These are phyloP conservation scores for Plasmodium gonderi DNA, from an alignment of 169 alveolate genomes.

Conservation along the genomic window DNA sequence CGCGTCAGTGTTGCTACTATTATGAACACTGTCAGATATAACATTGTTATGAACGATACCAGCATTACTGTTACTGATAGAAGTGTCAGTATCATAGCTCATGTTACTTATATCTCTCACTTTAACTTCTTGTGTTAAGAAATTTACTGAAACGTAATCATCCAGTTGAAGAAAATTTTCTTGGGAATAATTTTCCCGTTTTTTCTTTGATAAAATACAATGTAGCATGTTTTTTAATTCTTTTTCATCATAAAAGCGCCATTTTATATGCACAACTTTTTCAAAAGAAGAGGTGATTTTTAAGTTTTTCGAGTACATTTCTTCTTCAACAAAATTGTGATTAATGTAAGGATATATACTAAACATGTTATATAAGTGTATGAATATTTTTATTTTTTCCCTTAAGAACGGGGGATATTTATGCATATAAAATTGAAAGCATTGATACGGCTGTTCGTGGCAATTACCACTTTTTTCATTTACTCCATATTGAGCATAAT, in stretches of 20 bases:
- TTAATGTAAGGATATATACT: constrained; percentile 73
- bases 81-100: neutral
- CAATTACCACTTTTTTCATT: neutral
- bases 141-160: constrained; percentile 57
- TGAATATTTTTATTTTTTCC: constrained; percentile 69
- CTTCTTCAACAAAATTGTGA: constrained; percentile 62
- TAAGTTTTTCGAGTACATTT: constrained; percentile 34
- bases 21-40: neutral
- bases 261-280: constrained; percentile 48
- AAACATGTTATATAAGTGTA: constrained; percentile 72
- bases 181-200: neutral
- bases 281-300: constrained; percentile 31
- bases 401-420: constrained; percentile 66
- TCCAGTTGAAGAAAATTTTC: constrained; percentile 39
- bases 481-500: neutral
- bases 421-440: constrained; percentile 65
- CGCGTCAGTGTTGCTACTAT: neutral
- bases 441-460: constrained; percentile 18
- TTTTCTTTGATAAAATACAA: neutral
- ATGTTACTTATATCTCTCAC: constrained; percentile 2
- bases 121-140: constrained; percentile 74
- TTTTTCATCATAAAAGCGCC: constrained; percentile 20
- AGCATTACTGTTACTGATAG: too few species aligned
- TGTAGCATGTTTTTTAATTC: constrained; percentile 27
- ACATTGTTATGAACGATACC: too few species aligned